Percentiles rank a stretch among this genome's conserved stretches.
Conservation (phyloP, 306 rosid genomes). For the Malus asiatica region DNA sequence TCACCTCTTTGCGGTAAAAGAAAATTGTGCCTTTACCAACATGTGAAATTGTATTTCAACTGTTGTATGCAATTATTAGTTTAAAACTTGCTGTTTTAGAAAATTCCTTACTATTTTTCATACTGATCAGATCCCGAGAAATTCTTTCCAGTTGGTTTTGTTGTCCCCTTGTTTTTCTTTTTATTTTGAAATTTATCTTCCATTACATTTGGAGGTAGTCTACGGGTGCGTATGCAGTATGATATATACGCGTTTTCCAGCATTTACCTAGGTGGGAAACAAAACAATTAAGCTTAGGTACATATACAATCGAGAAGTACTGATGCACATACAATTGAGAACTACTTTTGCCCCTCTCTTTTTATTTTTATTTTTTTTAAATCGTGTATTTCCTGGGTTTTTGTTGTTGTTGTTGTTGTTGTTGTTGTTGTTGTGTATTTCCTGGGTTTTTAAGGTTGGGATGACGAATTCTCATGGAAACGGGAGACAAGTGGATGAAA, state of each 20-base stretch:
- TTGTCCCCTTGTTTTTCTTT: background rate
- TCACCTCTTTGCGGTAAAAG: background rate
- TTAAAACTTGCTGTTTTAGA: background rate
- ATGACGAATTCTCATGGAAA: constrained; percentile 36
- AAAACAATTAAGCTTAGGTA: background rate
- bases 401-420: no score
- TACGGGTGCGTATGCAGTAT: background rate
- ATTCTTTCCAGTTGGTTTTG: background rate
- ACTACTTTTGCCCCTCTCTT: background rate
- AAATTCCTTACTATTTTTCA: background rate
- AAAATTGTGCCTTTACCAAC: background rate
- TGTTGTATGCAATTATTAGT: no score
- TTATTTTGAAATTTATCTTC: background rate
- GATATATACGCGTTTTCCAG: background rate
- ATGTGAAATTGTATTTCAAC: background rate
- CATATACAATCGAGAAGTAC: background rate
- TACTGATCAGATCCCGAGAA: background rate
- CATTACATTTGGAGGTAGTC: background rate
- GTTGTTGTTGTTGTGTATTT: no score
- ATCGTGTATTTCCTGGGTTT: background rate
- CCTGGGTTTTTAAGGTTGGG: constrained; percentile 25
- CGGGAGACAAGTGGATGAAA: constrained; percentile 34
- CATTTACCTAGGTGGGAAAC: background rate
- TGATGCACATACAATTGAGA: background rate
- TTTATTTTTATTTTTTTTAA: background rate